Percentiles rank a stretch among this genome's conserved stretches.
These are phyloP conservation scores for Cyclotella kingstonii DNA, from an alignment of 108 stramenopile species.

Conservation along the genomic window DNA sequence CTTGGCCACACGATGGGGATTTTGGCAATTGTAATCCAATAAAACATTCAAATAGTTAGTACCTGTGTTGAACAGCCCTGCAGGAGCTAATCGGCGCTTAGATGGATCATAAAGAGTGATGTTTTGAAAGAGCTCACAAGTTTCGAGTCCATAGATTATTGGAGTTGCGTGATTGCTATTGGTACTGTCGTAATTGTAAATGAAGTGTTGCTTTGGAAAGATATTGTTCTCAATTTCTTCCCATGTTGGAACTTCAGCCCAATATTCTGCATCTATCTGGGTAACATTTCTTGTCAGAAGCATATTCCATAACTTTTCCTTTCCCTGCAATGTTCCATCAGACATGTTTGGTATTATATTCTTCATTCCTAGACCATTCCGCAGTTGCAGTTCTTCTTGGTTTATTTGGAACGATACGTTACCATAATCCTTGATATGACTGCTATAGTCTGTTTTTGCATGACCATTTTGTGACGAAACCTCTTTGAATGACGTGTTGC, in stretches of 20 bases:
- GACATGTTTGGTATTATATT: conserved; percentile 26
- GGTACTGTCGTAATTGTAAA: neutral
- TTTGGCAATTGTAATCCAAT: conserved; percentile 63
- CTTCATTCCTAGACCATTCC: neutral
- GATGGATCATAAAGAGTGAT: conserved; percentile 29
- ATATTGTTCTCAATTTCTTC: conserved; percentile 22
- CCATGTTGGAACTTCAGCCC: conserved; percentile 34
- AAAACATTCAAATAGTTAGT: conserved; percentile 76
- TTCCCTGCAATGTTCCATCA: conserved; percentile 36
- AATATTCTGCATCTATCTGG: conserved; percentile 29
- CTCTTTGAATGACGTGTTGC: no score
- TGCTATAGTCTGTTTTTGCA: no score
- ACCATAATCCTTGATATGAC: no score
- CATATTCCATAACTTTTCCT: conserved; percentile 33
- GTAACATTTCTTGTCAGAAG: conserved; percentile 37
- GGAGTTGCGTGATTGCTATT: conserved; percentile 8
- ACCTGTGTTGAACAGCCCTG: conserved; percentile 86
- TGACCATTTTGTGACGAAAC: no score
- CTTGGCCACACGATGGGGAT: conserved; percentile 35
- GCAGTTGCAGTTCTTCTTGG: neutral
- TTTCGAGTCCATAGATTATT: conserved; percentile 48
- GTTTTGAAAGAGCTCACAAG: conserved; percentile 39
- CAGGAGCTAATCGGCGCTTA: conserved; percentile 41
- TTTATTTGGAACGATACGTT: no score
- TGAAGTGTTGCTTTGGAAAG: conserved; percentile 3